Evolutionary conservation across 1,139 yeast genomes (phyloP).

Genomic region (Meyerozyma athensensis): DNA sequence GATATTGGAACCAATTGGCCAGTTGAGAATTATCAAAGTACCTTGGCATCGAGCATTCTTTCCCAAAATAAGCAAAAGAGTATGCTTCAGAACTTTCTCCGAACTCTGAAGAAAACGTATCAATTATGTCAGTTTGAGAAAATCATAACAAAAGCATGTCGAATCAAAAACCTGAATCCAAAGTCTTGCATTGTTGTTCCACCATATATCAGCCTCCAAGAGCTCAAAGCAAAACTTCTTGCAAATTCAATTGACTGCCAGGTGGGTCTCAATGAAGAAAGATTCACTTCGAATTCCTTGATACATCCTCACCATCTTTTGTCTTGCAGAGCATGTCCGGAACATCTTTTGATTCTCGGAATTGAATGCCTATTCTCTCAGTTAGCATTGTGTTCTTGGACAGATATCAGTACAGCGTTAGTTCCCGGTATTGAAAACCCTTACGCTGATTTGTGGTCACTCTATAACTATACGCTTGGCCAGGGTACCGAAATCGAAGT

Average conservation of each 20-base stretch:
- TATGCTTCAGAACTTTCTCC: conserved; percentile 11
- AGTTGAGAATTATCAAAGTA: conserved; percentile 5
- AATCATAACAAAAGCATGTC: conserved; percentile 8
- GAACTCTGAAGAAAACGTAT: conserved; percentile 10
- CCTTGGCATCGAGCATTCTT: conserved; percentile 11
- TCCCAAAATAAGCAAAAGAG: conserved; percentile 15
- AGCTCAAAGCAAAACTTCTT: conserved; percentile 2
- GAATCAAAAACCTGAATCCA: no score
- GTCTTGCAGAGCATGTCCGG: neutral
- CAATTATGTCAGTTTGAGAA: conserved; percentile 6
- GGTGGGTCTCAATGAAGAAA: no score
- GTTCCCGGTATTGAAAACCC: conserved; percentile 14
- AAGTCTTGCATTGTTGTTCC: conserved; percentile 17
- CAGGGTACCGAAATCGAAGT: neutral
- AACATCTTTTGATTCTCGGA: conserved; percentile 18
- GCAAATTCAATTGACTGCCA: conserved; percentile 7
- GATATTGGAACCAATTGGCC: conserved; percentile 10
- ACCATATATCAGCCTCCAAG: conserved; percentile 7
- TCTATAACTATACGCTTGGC: neutral
- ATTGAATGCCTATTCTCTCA: conserved; percentile 22
- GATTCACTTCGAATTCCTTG: no score
- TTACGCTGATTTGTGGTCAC: neutral
- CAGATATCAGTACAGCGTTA: conserved; percentile 3
- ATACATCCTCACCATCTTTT: neutral
- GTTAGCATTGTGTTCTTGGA: conserved; percentile 14